Percentiles rank a stretch among this genome's conserved stretches.
These are phyloP conservation scores for Phytophthora hibernalis DNA, from an alignment of 352 stramenopile species.

Conservation along the genomic window DNA sequence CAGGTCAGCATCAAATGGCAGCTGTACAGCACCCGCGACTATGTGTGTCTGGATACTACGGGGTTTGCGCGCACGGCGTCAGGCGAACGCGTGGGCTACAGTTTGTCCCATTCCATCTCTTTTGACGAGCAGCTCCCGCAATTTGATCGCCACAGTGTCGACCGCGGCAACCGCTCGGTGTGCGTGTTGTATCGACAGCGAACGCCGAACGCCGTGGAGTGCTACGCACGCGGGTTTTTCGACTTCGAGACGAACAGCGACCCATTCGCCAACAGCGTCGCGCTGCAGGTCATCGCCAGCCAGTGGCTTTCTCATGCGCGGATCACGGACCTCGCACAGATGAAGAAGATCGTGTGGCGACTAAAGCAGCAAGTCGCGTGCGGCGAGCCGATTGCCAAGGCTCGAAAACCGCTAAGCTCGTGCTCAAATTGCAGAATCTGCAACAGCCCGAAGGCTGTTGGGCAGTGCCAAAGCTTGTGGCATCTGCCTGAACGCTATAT, in stretches of 20 bases:
- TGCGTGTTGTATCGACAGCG: slow-evolving; percentile 53
- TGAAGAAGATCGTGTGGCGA: slow-evolving; percentile 64
- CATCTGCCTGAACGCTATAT: slow-evolving; percentile 26
- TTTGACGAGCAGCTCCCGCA: slow-evolving; percentile 47
- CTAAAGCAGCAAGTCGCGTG: slow-evolving; percentile 29
- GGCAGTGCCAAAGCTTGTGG: slow-evolving; percentile 24
- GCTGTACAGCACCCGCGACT: slow-evolving; percentile 49
- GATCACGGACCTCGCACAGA: slow-evolving; percentile 48
- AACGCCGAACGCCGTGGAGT: slow-evolving; percentile 38
- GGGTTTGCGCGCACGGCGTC: slow-evolving; percentile 37
- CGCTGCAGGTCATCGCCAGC: slow-evolving; percentile 40
- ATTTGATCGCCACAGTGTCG: slow-evolving; percentile 48
- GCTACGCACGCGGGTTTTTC: slow-evolving; percentile 41
- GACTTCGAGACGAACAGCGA: slow-evolving; percentile 37
- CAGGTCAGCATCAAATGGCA: slow-evolving; percentile 60
- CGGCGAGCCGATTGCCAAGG: slow-evolving; percentile 8
- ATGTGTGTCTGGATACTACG: slow-evolving; percentile 45
- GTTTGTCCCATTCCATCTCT: slow-evolving; percentile 53
- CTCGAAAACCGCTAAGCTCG: slow-evolving; percentile 22
- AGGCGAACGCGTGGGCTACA: slow-evolving; percentile 56
- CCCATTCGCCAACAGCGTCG: slow-evolving; percentile 31
- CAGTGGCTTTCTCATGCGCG: slow-evolving; percentile 43
- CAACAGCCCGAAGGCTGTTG: slow-evolving; percentile 26
- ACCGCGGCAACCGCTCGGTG: slow-evolving; percentile 51
- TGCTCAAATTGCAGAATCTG: slow-evolving; percentile 25